Evolutionary conservation across 768 basidiomycete species (phyloP).

Genomic region (Amanita phalloides): DNA sequence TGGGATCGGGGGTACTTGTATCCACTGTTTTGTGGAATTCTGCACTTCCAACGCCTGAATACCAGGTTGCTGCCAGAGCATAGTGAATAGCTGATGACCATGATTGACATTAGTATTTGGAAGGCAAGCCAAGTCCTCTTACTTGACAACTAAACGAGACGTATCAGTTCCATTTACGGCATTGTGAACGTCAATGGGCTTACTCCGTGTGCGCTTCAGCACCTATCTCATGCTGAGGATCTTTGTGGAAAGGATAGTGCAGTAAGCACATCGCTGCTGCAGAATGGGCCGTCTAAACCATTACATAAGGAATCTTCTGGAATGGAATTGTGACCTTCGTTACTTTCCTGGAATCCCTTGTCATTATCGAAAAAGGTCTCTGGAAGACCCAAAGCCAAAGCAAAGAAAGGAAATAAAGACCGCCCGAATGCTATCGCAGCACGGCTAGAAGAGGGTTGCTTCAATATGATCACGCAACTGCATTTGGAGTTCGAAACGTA

Average conservation of each 20-base stretch:
- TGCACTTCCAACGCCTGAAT: neutral
- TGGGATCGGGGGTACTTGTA: neutral
- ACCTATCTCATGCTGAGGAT: neutral
- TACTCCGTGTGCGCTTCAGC: neutral
- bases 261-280: neutral
- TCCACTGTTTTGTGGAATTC: neutral
- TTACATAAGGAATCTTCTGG: neutral
- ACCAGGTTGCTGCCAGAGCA: neutral
- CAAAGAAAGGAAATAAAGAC: neutral
- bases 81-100: neutral
- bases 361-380: neutral
- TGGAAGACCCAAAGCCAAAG: neutral
- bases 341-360: neutral
- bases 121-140: neutral
- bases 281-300: neutral
- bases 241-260: neutral
- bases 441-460: neutral
- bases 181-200: neutral
- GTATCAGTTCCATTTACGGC: neutral
- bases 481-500: neutral
- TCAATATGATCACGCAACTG: neutral
- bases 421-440: neutral
- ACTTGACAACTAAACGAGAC: neutral
- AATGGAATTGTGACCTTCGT: neutral
- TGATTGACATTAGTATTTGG: neutral